Conservation (phyloP, 352 stramenopile genomes). For the Pythium folliculosum region DNA sequence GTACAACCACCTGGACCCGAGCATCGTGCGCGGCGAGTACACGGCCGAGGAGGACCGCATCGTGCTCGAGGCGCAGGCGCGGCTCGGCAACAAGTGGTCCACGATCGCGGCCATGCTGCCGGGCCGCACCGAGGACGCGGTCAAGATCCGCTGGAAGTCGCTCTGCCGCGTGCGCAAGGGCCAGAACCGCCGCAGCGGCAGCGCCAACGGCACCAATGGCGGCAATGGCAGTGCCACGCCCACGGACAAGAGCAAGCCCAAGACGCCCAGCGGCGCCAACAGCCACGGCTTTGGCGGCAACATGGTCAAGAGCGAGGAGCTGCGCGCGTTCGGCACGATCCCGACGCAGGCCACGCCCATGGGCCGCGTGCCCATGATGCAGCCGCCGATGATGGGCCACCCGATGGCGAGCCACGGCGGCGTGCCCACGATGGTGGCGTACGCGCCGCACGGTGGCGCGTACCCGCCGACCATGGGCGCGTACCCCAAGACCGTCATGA, state of each 20-base stretch:
- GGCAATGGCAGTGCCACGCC: not conserved
- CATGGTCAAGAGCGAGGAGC: constrained; percentile 73
- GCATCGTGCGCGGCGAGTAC: constrained; percentile 79
- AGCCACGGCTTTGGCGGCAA: constrained; percentile 37
- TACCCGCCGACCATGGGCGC: constrained; percentile 15
- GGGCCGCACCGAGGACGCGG: constrained; percentile 86
- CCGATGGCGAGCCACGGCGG: constrained; percentile 7
- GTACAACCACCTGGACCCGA: constrained; percentile 90
- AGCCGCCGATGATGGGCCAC: constrained; percentile 30
- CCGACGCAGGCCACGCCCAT: constrained; percentile 37
- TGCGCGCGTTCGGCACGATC: constrained; percentile 53
- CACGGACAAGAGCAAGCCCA: constrained; percentile 10
- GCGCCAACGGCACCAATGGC: constrained; percentile 13
- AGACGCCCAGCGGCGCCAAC: constrained; percentile 24
- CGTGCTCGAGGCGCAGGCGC: constrained; percentile 82
- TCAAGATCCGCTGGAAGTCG: constrained; percentile 93
- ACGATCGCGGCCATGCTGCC: constrained; percentile 89
- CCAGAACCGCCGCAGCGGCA: constrained; percentile 24
- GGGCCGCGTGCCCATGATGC: constrained; percentile 28
- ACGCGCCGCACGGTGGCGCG: constrained; percentile 18
- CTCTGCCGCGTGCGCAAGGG: constrained; percentile 80
- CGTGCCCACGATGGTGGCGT: constrained; percentile 17
- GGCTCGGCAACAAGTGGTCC: constrained; percentile 89
- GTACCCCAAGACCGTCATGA: constrained; percentile 23
- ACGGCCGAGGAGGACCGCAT: constrained; percentile 87